These are phyloP conservation scores for Cercospora nicotianae DNA, from an alignment of 2,329 filamentous ascomycete genomes.

Conservation along the genomic window DNA sequence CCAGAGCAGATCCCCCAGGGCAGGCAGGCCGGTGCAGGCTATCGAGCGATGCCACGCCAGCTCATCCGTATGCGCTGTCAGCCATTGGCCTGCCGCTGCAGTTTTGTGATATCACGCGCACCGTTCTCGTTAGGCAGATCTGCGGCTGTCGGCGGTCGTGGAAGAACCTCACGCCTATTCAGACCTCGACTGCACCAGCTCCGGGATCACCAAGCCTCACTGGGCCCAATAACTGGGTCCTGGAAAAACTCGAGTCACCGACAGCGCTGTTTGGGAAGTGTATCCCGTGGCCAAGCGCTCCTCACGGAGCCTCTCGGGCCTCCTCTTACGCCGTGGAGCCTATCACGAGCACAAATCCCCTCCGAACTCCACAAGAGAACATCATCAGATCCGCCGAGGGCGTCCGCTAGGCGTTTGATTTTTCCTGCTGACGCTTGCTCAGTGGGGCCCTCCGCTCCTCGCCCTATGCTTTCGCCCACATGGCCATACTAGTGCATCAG, in stretches of 20 bases:
- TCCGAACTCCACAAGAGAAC: conserved; percentile 12
- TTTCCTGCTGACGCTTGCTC: conserved; percentile 15
- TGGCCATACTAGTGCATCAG: conserved; percentile 11
- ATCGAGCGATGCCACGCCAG: background rate
- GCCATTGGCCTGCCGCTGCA: background rate
- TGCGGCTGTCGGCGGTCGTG: conserved; percentile 13
- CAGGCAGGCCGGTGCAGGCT: background rate
- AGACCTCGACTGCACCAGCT: conserved; percentile 12
- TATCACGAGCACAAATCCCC: conserved; percentile 8
- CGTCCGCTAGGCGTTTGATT: conserved; percentile 14
- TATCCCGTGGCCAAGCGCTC: conserved; percentile 12
- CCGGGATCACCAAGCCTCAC: conserved; percentile 6
- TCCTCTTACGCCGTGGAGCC: background rate
- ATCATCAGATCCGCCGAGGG: conserved; percentile 15
- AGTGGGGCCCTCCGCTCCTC: conserved; percentile 21
- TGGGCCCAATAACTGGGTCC: conserved; percentile 4
- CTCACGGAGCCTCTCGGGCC: conserved; percentile 12
- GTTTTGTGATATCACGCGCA: background rate
- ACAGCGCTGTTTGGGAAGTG: conserved; percentile 10
- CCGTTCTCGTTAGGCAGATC: background rate
- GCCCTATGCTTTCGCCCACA: conserved; percentile 25
- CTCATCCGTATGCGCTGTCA: background rate
- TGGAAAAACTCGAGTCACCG: conserved; percentile 18
- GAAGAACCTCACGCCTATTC: conserved; percentile 22
- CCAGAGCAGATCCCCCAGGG: background rate